Evolutionary conservation across 805 yeast genomes (phyloP).

Genomic region (Candida bentonensis): DNA sequence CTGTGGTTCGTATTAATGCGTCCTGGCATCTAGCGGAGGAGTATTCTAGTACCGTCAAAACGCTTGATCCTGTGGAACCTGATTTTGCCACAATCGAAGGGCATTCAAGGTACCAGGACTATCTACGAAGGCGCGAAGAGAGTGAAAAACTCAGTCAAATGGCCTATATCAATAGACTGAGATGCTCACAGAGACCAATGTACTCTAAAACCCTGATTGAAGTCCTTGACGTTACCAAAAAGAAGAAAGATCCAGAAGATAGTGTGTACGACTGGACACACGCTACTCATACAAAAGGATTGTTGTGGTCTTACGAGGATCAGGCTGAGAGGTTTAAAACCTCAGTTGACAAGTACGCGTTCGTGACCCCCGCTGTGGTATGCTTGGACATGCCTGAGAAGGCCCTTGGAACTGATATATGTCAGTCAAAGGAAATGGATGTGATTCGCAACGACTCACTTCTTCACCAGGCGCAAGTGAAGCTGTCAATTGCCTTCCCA

Average conservation of each 20-base stretch:
- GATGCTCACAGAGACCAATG: conserved; percentile 44
- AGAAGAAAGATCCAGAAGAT: conserved; percentile 6
- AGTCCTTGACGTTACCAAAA: conserved; percentile 22
- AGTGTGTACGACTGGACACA: conserved; percentile 11
- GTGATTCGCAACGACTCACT: conserved; percentile 28
- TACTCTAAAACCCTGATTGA: conserved; percentile 42
- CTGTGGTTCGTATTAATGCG: conserved; percentile 21
- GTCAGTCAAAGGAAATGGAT: conserved; percentile 9
- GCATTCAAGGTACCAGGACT: conserved; percentile 45
- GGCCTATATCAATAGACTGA: conserved; percentile 42
- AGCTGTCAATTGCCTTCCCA: conserved; percentile 87
- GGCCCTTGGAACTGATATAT: conserved; percentile 10
- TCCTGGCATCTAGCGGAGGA: conserved; percentile 1
- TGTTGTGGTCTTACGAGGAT: conserved; percentile 16
- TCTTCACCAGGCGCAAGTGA: conserved; percentile 73
- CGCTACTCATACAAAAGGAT: conserved; percentile 5
- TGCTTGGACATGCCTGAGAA: conserved; percentile 44
- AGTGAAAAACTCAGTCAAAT: conserved; percentile 33
- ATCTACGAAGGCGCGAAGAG: conserved; percentile 36
- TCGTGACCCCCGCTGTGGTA: conserved; percentile 78
- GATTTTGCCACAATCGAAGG: conserved; percentile 23
- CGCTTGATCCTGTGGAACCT: conserved; percentile 21
- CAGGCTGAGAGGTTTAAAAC: conserved; percentile 29
- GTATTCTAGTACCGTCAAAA: conserved; percentile 1
- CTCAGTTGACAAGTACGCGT: conserved; percentile 60